phyloP scores from a whole-genome alignment of 2,329 filamentous ascomycete species.

The Madurella fahalii region DNA sequence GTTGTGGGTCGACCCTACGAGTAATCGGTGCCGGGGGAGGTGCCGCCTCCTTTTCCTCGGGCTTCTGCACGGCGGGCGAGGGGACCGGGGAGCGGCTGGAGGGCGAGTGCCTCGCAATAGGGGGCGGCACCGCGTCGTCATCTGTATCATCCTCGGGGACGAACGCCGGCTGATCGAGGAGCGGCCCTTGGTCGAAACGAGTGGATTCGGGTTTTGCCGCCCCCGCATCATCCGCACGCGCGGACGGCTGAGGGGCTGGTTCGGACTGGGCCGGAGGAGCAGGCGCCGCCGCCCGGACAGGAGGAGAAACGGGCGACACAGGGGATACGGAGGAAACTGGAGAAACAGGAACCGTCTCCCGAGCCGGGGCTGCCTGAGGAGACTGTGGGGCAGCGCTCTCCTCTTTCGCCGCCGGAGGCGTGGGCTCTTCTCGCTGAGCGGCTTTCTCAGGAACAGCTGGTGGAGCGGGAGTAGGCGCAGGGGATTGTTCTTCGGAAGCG shows the following conservation, averaged over 20 bases:
- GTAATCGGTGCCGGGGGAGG: slow-evolving; percentile 27
- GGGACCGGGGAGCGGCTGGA: slow-evolving; percentile 24
- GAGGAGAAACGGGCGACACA: slow-evolving; percentile 26
- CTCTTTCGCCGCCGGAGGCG: slow-evolving; percentile 26
- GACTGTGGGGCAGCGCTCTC: slow-evolving; percentile 21
- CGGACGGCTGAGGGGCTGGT: slow-evolving; percentile 42
- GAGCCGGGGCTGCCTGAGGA: slow-evolving; percentile 18
- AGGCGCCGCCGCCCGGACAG: slow-evolving; percentile 20
- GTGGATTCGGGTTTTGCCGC: slow-evolving; percentile 59
- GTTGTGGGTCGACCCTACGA: slow-evolving; percentile 34
- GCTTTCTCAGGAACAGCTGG: slow-evolving; percentile 23
- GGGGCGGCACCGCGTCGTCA: slow-evolving; percentile 48
- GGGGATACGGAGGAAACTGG: slow-evolving; percentile 27
- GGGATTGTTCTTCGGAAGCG: slow-evolving; percentile 33
- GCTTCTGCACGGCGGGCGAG: slow-evolving; percentile 17
- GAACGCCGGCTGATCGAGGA: slow-evolving; percentile 82
- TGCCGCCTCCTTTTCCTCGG: slow-evolving; percentile 31
- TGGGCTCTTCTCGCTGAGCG: slow-evolving; percentile 19
- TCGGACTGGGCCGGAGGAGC: slow-evolving; percentile 26
- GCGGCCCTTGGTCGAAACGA: slow-evolving; percentile 82
- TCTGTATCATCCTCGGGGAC: slow-evolving; percentile 53
- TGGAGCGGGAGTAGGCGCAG: slow-evolving; percentile 27
- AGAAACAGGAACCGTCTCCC: slow-evolving; percentile 15
- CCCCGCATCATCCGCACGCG: slow-evolving; percentile 48
- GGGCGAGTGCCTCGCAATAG: slow-evolving; percentile 44